These are phyloP conservation scores for Dendrobium nobile DNA, from an alignment of 106 monocot genomes.

Conservation along the genomic window DNA sequence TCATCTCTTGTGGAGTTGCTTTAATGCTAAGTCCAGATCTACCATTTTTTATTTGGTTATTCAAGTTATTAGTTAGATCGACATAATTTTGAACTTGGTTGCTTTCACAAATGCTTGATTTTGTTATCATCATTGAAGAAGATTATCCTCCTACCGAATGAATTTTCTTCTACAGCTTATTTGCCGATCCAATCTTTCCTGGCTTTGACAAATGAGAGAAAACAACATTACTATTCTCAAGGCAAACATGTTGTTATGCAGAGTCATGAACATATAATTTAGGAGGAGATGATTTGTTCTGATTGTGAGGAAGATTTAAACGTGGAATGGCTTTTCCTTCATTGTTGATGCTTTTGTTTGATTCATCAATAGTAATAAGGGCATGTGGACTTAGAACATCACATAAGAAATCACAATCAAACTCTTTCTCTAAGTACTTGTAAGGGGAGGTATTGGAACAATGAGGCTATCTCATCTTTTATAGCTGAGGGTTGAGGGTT, in stretches of 20 bases:
- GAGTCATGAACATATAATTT: slow-evolving; percentile 3
- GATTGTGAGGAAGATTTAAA: background rate
- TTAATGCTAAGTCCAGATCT: no score
- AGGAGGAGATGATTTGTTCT: slow-evolving; percentile 31
- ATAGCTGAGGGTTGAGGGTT: background rate
- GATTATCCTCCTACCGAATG: background rate
- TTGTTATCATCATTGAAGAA: background rate
- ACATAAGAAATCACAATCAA: slow-evolving; percentile 49
- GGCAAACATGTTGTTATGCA: slow-evolving; percentile 1
- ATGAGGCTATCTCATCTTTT: slow-evolving; percentile 44
- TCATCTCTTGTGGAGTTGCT: no score
- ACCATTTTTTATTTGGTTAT: no score
- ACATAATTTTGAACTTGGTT: no score
- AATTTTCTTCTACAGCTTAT: background rate
- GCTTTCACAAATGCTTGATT: slow-evolving; percentile 1
- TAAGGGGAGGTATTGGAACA: slow-evolving; percentile 56
- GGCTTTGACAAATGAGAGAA: slow-evolving; percentile 41
- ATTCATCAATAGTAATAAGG: background rate
- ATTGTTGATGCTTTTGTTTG: background rate
- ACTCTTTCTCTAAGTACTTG: slow-evolving; percentile 59
- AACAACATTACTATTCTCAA: background rate
- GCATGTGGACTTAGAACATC: slow-evolving; percentile 33
- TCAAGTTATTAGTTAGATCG: no score
- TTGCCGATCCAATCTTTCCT: background rate
- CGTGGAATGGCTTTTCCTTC: background rate